A percentile compares a stretch with the other conserved stretches of the same genome.
Conservation (phyloP, 2,329 filamentous ascomycete genomes). For the Albifimbria verrucaria region DNA sequence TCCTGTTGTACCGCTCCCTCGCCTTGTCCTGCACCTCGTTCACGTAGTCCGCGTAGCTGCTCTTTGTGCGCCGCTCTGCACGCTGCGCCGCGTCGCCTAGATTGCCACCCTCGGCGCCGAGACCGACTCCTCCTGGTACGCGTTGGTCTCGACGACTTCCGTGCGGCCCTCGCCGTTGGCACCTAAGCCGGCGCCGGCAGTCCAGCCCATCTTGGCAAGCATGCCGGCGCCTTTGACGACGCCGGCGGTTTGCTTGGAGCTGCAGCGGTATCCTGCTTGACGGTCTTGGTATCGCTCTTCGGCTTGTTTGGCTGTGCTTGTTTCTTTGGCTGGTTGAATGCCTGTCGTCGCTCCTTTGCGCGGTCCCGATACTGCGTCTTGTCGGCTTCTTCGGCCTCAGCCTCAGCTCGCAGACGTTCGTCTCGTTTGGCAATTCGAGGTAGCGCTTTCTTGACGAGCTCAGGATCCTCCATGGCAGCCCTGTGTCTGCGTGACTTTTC, state of each 20-base stretch:
- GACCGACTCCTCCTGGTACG: slow-evolving; percentile 67
- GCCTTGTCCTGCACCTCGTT: slow-evolving; percentile 64
- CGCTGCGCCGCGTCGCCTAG: slow-evolving; percentile 65
- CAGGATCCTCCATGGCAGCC: slow-evolving; percentile 34
- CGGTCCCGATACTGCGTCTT: slow-evolving; percentile 58
- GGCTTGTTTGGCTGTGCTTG: slow-evolving; percentile 37
- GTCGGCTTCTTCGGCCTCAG: slow-evolving; percentile 18
- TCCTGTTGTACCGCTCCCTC: slow-evolving; percentile 60
- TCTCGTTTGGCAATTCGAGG: slow-evolving; percentile 36
- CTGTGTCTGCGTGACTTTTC: slow-evolving; percentile 40
- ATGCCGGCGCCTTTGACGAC: slow-evolving; percentile 64
- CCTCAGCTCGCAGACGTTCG: slow-evolving; percentile 30
- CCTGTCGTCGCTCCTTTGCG: slow-evolving; percentile 62
- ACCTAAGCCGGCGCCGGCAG: slow-evolving; percentile 60
- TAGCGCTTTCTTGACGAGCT: slow-evolving; percentile 47
- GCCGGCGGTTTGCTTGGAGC: slow-evolving; percentile 23
- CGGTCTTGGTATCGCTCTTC: slow-evolving; percentile 24
- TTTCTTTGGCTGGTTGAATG: slow-evolving; percentile 58
- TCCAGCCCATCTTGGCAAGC: slow-evolving; percentile 73
- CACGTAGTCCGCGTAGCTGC: slow-evolving; percentile 60
- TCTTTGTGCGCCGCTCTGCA: slow-evolving; percentile 58
- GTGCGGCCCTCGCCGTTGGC: slow-evolving; percentile 60
- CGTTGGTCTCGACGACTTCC: slow-evolving; percentile 59
- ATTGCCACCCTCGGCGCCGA: slow-evolving; percentile 68
- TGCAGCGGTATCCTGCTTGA: slow-evolving; percentile 14